phyloP scores from a whole-genome alignment of 495 filamentous ascomycete genomes.

The Sphaerosporella brunnea region DNA sequence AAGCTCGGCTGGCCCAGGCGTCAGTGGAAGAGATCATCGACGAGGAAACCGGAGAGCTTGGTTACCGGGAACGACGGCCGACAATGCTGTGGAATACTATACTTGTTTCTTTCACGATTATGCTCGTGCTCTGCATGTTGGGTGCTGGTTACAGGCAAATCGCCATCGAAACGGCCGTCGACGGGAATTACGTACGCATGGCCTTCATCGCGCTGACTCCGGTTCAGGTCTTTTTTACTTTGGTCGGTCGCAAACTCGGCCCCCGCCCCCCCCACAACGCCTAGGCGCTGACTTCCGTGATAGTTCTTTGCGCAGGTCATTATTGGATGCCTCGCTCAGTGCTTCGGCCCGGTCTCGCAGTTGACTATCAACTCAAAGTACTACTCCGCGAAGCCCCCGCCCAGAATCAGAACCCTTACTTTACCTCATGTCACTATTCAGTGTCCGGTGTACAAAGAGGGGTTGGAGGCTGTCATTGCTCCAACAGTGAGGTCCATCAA shows the following conservation, averaged over 20 bases:
- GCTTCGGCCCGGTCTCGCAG: slow-evolving; percentile 54
- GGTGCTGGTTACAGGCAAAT: slow-evolving; percentile 51
- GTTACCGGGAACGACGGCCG: slow-evolving; percentile 38
- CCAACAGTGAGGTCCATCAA: slow-evolving; percentile 28
- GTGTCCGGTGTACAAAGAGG: slow-evolving; percentile 61
- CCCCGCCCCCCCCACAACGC: too few relatives aligned
- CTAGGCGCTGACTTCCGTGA: background rate
- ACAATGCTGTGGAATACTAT: slow-evolving; percentile 50
- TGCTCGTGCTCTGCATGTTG: slow-evolving; percentile 42
- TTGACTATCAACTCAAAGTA: slow-evolving; percentile 59
- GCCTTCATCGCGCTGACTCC: slow-evolving; percentile 45
- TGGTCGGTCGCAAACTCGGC: too few relatives aligned
- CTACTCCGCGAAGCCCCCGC: slow-evolving; percentile 50
- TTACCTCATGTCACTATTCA: slow-evolving; percentile 58
- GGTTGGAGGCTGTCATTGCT: slow-evolving; percentile 31
- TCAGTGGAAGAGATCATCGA: slow-evolving; percentile 40
- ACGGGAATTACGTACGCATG: slow-evolving; percentile 41
- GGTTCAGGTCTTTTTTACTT: slow-evolving; percentile 60
- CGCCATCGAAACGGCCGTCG: slow-evolving; percentile 48
- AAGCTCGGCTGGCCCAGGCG: slow-evolving; percentile 25
- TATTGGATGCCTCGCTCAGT: slow-evolving; percentile 54
- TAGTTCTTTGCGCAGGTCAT: slow-evolving; percentile 58
- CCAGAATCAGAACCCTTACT: slow-evolving; percentile 26
- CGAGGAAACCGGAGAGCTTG: slow-evolving; percentile 49
- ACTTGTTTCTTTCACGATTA: slow-evolving; percentile 44